phyloP scores from a whole-genome alignment of 192 early-diverging fungal species.

The Entomortierella parvispora region DNA sequence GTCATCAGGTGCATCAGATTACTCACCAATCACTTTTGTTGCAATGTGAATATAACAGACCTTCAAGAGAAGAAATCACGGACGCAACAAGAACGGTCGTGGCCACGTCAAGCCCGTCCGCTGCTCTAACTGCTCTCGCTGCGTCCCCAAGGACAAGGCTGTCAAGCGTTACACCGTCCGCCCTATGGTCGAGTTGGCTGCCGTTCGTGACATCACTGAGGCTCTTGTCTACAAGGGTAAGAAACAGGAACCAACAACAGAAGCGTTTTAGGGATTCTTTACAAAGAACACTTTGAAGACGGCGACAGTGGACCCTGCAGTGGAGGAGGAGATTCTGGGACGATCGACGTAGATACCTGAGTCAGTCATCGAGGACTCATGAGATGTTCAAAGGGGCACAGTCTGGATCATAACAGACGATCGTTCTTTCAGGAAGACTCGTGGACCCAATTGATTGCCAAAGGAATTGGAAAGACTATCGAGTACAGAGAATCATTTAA shows the following conservation, averaged over 20 bases:
- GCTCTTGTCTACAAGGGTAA: constrained; percentile 94
- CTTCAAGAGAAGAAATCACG: constrained; percentile 99
- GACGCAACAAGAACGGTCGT: constrained; percentile 99
- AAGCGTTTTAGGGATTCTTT: background rate
- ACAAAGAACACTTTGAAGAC: no score
- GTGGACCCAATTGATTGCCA: background rate
- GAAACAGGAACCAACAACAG: background rate
- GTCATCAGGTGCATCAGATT: background rate
- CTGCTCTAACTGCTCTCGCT: constrained; percentile 99
- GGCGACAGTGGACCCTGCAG: no score
- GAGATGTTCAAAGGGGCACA: no score
- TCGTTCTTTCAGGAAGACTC: no score
- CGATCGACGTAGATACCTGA: no score
- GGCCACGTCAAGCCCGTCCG: constrained; percentile 97
- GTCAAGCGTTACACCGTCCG: constrained; percentile 99
- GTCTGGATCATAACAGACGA: no score
- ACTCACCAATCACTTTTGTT: constrained; percentile 7
- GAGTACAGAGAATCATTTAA: no score
- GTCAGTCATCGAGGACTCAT: no score
- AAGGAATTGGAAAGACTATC: constrained; percentile 1
- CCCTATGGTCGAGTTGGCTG: constrained; percentile 99
- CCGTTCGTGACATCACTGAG: constrained; percentile 94
- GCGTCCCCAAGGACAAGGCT: constrained; percentile 92
- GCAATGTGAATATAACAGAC: constrained; percentile 70
- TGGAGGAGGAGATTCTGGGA: no score